Evolutionary conservation across 1,284 basidiomycete species (phyloP).

Genomic region (Phellinidium pouzarii): DNA sequence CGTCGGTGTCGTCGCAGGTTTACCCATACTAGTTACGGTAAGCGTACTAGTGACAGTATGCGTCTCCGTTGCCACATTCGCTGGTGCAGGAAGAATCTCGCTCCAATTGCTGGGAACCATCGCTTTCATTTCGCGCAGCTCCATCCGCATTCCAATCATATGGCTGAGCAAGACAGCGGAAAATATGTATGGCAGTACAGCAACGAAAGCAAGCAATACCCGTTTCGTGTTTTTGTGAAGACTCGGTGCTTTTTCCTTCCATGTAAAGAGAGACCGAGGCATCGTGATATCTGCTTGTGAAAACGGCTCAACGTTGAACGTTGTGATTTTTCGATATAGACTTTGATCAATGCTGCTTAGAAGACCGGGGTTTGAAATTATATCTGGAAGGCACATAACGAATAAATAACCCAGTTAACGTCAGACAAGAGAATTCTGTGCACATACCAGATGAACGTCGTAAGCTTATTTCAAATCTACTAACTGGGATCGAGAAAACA

Average conservation of each 20-base stretch:
- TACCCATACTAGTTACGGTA: slow-evolving; percentile 1
- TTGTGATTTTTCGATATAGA: background rate
- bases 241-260: background rate
- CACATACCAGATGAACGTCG: slow-evolving; percentile 45
- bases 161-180: slow-evolving; percentile 5
- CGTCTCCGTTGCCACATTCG: background rate
- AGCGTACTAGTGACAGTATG: slow-evolving; percentile 11
- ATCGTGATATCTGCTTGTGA: slow-evolving; percentile 13
- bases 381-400: background rate
- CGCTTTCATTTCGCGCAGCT: slow-evolving; percentile 7
- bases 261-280: slow-evolving; percentile 3
- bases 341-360: background rate
- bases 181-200: slow-evolving; percentile 7
- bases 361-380: background rate
- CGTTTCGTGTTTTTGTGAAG: background rate
- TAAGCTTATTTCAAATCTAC: slow-evolving; percentile 54
- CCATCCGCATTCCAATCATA: slow-evolving; percentile 6
- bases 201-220: background rate
- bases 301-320: slow-evolving; percentile 15
- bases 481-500: slow-evolving; percentile 59
- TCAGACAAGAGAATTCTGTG: too few species aligned
- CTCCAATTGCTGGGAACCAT: background rate
- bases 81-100: background rate
- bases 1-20: slow-evolving; percentile 1
- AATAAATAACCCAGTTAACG: background rate